phyloP scores from a whole-genome alignment of 805 yeast genomes.

The Cyberlindnera nakhonratchasimensis region DNA sequence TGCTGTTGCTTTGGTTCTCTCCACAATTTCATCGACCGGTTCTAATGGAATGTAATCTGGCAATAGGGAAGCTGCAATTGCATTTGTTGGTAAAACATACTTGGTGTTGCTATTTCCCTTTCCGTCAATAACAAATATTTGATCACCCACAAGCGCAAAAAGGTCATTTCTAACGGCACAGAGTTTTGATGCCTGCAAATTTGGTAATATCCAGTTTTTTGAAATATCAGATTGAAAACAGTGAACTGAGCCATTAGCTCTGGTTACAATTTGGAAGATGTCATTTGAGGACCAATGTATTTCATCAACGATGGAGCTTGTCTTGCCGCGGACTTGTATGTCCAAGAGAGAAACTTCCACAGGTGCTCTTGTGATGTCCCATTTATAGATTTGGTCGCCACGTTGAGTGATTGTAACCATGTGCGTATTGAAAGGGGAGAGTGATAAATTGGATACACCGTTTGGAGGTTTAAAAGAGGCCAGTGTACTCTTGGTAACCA shows the following conservation, averaged over 20 bases:
- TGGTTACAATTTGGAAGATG: slow-evolving; percentile 46
- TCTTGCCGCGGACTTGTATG: slow-evolving; percentile 58
- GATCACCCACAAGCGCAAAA: slow-evolving; percentile 12
- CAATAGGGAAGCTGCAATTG: slow-evolving; percentile 27
- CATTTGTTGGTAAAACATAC: slow-evolving; percentile 38
- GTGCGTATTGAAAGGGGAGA: slow-evolving; percentile 59
- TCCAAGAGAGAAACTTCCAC: slow-evolving; percentile 51
- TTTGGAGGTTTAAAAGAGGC: slow-evolving; percentile 54
- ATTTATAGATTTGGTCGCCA: slow-evolving; percentile 61
- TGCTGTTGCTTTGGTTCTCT: slow-evolving; percentile 20
- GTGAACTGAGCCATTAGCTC: slow-evolving; percentile 56
- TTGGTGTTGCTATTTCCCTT: slow-evolving; percentile 30
- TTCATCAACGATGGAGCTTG: slow-evolving; percentile 49
- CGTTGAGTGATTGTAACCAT: slow-evolving; percentile 50
- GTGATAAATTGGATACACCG: slow-evolving; percentile 56
- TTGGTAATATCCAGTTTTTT: slow-evolving; percentile 26
- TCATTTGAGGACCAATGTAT: slow-evolving; percentile 52
- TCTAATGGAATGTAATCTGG: slow-evolving; percentile 25
- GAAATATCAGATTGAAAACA: slow-evolving; percentile 44
- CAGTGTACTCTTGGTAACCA: slow-evolving; percentile 37
- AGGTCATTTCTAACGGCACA: slow-evolving; percentile 10
- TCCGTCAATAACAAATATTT: slow-evolving; percentile 24
- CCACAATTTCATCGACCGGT: slow-evolving; percentile 20
- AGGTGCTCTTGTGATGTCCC: slow-evolving; percentile 58
- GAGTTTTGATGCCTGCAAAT: slow-evolving; percentile 11